Percentiles rank a stretch among this genome's conserved stretches.
phyloP scores from a whole-genome alignment of 2,329 filamentous ascomycete species.

The Claviceps fusiformis region DNA sequence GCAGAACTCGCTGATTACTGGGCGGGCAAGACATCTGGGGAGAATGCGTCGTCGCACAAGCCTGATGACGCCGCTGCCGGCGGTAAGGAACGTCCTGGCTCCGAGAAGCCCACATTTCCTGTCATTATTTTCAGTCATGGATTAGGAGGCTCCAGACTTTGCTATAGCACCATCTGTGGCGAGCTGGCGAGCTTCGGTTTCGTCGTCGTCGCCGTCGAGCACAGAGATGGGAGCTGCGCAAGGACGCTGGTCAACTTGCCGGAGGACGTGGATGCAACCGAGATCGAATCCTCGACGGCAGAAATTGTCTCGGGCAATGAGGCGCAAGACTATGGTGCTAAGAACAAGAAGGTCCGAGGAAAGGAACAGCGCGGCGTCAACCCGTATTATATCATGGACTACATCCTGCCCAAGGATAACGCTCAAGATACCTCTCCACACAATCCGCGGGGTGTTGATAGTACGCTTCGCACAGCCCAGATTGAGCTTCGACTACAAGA shows the following conservation, averaged over 20 bases:
- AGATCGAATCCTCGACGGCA: slow-evolving; percentile 16
- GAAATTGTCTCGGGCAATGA: slow-evolving; percentile 11
- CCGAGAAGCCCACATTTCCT: slow-evolving; percentile 37
- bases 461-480: slow-evolving; percentile 44
- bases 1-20: slow-evolving; percentile 41
- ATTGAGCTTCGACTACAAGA: slow-evolving; percentile 50
- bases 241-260: slow-evolving; percentile 46
- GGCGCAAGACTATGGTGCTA: slow-evolving; percentile 10
- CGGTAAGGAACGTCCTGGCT: slow-evolving; percentile 12
- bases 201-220: slow-evolving; percentile 50
- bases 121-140: slow-evolving; percentile 55
- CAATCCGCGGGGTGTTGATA: slow-evolving; percentile 47
- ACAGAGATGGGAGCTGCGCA: slow-evolving; percentile 50
- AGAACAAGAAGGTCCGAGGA: slow-evolving; percentile 18
- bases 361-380: slow-evolving; percentile 15
- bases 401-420: slow-evolving; percentile 48
- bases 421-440: slow-evolving; percentile 35
- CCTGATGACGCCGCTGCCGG: slow-evolving; percentile 7
- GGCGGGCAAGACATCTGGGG: slow-evolving; percentile 27
- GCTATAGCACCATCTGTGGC: slow-evolving; percentile 48
- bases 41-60: slow-evolving; percentile 19
- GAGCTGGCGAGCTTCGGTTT: slow-evolving; percentile 55
- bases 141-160: slow-evolving; percentile 47
- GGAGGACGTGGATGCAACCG: slow-evolving; percentile 21
- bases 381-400: slow-evolving; percentile 39